A percentile compares a stretch with the other conserved stretches of the same genome.
phyloP scores from a whole-genome alignment of 1,139 yeast species.

The Hyphopichia khmerensis region DNA sequence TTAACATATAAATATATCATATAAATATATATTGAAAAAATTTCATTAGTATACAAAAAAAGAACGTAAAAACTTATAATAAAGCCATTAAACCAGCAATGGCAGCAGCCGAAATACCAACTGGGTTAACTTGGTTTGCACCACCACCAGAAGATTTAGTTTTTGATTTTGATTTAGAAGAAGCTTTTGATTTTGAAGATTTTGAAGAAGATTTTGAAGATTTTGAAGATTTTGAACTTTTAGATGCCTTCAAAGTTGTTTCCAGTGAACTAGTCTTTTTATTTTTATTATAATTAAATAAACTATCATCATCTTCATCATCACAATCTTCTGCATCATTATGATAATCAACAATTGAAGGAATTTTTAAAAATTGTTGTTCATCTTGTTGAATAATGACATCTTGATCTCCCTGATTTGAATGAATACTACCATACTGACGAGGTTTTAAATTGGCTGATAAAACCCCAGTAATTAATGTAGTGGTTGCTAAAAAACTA shows the following conservation, averaged over 20 bases:
- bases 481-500: background rate
- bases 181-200: background rate
- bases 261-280: background rate
- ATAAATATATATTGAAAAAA: too few species aligned
- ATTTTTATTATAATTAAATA: background rate
- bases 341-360: constrained; percentile 1
- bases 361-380: background rate
- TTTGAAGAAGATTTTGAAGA: constrained; percentile 1
- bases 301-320: too few species aligned
- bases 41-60: too few species aligned
- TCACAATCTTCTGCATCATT: background rate
- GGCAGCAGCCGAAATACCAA: constrained; percentile 14
- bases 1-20: too few species aligned
- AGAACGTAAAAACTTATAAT: constrained; percentile 6
- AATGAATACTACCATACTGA: background rate
- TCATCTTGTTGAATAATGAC: background rate
- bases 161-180: constrained; percentile 7
- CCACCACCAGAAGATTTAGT: constrained; percentile 10
- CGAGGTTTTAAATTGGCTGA: background rate
- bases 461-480: background rate
- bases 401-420: background rate
- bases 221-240: background rate
- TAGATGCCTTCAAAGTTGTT: background rate
- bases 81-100: constrained; percentile 14
- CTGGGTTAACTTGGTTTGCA: constrained; percentile 14